Evolutionary conservation across 106 monocot genomes (phyloP).

Genomic region (Dendrobium huoshanense): DNA sequence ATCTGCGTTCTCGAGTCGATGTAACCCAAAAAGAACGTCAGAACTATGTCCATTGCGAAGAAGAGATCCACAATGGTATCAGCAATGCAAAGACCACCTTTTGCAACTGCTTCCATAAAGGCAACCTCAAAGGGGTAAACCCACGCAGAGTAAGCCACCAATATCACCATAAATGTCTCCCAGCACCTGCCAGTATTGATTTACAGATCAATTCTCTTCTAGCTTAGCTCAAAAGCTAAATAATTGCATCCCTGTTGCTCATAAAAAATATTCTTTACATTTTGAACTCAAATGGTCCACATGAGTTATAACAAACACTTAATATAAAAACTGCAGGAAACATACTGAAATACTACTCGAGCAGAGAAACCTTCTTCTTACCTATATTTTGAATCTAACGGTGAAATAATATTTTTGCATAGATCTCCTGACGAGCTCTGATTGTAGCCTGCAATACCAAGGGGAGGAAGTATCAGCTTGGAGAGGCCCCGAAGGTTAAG

Average conservation of each 20-base stretch:
- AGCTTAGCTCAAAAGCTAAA: neutral
- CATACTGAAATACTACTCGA: neutral
- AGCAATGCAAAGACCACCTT: conserved; percentile 48
- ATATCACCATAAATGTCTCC: conserved; percentile 84
- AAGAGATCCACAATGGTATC: conserved; percentile 64
- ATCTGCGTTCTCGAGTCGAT: conserved; percentile 72
- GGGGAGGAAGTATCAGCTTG: conserved; percentile 76
- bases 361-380: neutral
- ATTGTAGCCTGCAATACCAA: conserved; percentile 49
- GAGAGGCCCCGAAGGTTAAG: conserved; percentile 70
- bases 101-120: conserved; percentile 52
- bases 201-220: neutral
- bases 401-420: conserved; percentile 45
- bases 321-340: neutral
- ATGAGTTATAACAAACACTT: neutral
- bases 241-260: neutral
- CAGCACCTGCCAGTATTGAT: conserved; percentile 49
- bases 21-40: conserved; percentile 86
- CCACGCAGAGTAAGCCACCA: conserved; percentile 89
- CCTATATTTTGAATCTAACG: conserved; percentile 50
- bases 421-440: conserved; percentile 9
- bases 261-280: neutral
- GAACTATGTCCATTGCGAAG: conserved; percentile 70
- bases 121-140: conserved; percentile 91
- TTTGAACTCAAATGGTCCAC: neutral